phyloP scores from a whole-genome alignment of 768 basidiomycete species.

The Naganishia friedmannii region DNA sequence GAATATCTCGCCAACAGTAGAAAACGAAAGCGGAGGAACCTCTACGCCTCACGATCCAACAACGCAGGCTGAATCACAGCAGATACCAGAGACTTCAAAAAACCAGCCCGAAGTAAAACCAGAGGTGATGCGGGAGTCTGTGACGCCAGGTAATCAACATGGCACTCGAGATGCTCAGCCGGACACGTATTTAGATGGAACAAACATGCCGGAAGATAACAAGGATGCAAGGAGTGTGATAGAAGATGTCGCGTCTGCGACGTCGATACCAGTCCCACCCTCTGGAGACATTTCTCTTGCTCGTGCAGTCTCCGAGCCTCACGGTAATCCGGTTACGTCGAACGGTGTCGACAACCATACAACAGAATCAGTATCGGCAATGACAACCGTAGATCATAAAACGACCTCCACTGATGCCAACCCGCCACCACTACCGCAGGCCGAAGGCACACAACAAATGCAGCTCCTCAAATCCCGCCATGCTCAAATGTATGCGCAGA shows the following conservation, averaged over 20 bases:
- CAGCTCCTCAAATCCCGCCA: not conserved
- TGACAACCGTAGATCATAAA: not conserved
- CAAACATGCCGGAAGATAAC: no score
- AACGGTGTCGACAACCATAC: not conserved
- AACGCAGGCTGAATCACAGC: not conserved
- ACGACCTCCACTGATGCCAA: not conserved
- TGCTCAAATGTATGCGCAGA: not conserved
- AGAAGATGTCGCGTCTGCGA: not conserved
- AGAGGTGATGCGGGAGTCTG: not conserved
- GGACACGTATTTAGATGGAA: not conserved
- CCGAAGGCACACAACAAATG: conserved; percentile 6
- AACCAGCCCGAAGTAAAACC: not conserved
- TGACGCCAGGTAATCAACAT: not conserved
- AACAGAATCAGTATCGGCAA: not conserved
- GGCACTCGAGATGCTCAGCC: not conserved
- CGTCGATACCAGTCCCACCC: not conserved
- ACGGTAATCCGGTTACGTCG: not conserved
- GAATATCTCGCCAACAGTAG: not conserved
- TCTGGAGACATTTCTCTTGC: not conserved
- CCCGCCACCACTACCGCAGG: not conserved
- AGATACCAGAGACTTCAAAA: not conserved
- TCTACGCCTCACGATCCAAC: not conserved
- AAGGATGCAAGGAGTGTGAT: not conserved
- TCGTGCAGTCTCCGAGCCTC: not conserved
- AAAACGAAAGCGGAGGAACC: not conserved